A percentile compares a stretch with the other conserved stretches of the same genome.
Conservation (phyloP, 2,329 filamentous ascomycete genomes). For the Grosmannia penicillata region DNA sequence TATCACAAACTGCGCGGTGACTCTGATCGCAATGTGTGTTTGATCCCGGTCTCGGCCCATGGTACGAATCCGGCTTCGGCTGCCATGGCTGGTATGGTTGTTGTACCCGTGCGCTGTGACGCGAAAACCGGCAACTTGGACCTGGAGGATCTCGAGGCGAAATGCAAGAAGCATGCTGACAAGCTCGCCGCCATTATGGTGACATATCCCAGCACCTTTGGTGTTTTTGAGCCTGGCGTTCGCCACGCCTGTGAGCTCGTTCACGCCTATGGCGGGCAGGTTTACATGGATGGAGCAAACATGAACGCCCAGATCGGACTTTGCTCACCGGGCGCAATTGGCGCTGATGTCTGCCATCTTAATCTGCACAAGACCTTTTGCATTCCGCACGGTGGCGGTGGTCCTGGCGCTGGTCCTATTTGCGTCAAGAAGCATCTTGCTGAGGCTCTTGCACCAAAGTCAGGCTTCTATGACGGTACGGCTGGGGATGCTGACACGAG, state of each 20-base stretch:
- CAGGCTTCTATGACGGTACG: constrained; percentile 14
- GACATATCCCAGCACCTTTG: constrained; percentile 89
- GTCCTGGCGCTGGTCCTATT: constrained; percentile 86
- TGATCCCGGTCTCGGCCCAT: constrained; percentile 90
- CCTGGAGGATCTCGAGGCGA: constrained; percentile 68
- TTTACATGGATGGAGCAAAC: constrained; percentile 98
- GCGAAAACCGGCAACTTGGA: constrained; percentile 78
- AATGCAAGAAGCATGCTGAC: constrained; percentile 76
- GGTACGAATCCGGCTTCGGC: constrained; percentile 93
- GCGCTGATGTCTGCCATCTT: constrained; percentile 90
- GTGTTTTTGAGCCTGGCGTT: constrained; percentile 83
- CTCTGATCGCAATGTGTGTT: constrained; percentile 72
- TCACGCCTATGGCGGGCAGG: constrained; percentile 76
- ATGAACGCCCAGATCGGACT: constrained; percentile 97
- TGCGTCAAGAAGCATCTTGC: constrained; percentile 73
- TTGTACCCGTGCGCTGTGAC: constrained; percentile 86
- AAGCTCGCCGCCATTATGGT: constrained; percentile 90
- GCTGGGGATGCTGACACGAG: background rate
- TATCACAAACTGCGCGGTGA: constrained; percentile 57
- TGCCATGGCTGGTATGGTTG: constrained; percentile 90
- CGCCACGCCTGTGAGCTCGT: constrained; percentile 77
- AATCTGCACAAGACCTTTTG: constrained; percentile 99
- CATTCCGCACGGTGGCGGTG: constrained; percentile 89
- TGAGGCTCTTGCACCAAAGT: constrained; percentile 50
- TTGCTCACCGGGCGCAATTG: constrained; percentile 87